Conservation (phyloP, 192 early-diverging fungal genomes). For the Entomortierella beljakovae region DNA sequence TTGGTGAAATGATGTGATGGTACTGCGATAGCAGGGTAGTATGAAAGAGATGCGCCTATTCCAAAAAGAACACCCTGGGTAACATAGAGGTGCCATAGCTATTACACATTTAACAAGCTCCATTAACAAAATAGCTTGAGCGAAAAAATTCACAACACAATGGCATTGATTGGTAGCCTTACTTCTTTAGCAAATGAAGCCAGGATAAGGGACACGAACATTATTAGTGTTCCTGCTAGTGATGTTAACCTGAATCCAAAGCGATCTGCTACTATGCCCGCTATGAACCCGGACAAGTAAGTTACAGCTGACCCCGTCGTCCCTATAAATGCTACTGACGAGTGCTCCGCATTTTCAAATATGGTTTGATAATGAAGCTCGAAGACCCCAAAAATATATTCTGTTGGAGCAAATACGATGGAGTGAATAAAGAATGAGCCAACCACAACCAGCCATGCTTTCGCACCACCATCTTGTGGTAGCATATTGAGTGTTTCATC, state of each 20-base stretch:
- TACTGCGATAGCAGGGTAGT: conserved; percentile 68
- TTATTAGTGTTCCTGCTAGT: conserved; percentile 58
- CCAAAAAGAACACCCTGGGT: conserved; percentile 81
- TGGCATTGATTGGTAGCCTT: no score
- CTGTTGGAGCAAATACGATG: conserved; percentile 52
- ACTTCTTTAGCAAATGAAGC: conserved; percentile 62
- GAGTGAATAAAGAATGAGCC: conserved; percentile 55
- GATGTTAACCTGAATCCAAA: conserved; percentile 65
- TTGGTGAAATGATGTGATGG: conserved; percentile 74
- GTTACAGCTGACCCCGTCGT: conserved; percentile 38
- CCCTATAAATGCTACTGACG: conserved; percentile 47
- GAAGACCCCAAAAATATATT: conserved; percentile 59
- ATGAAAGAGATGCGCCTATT: conserved; percentile 68
- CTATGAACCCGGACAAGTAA: conserved; percentile 36
- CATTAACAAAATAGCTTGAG: no score
- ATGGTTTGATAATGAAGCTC: conserved; percentile 52
- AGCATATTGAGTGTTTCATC: neutral
- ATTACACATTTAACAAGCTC: neutral
- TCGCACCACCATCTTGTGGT: conserved; percentile 52
- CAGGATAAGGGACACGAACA: conserved; percentile 54
- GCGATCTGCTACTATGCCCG: conserved; percentile 49
- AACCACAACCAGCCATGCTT: conserved; percentile 57
- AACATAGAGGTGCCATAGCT: conserved; percentile 77
- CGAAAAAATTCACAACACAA: no score
- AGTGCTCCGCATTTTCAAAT: conserved; percentile 44